A percentile compares a stretch with the other conserved stretches of the same genome.
Conservation (phyloP, 768 basidiomycete genomes). For the Macrolepiota fuliginosa region DNA sequence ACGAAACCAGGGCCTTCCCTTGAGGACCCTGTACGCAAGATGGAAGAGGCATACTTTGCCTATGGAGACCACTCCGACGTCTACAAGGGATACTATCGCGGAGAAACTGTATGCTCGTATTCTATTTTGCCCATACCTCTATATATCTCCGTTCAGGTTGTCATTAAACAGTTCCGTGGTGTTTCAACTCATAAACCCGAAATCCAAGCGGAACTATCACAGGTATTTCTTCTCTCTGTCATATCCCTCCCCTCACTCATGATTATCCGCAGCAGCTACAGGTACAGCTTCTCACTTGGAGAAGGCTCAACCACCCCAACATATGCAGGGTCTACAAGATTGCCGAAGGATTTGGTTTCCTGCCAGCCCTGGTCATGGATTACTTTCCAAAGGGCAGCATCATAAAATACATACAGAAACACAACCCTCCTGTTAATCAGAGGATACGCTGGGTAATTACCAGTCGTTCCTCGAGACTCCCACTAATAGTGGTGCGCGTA, state of each 20-base stretch:
- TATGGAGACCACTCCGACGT: no score
- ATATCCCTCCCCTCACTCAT: neutral
- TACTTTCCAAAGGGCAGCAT: conserved; percentile 23
- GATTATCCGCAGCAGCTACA: conserved; percentile 9
- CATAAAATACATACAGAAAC: conserved; percentile 16
- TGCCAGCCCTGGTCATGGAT: conserved; percentile 24
- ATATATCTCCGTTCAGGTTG: no score
- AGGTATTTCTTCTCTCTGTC: conserved; percentile 4
- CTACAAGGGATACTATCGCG: no score
- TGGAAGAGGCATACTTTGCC: no score
- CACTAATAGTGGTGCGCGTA: neutral
- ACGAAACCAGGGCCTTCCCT: no score
- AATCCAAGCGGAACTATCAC: conserved; percentile 9
- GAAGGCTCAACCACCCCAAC: conserved; percentile 19
- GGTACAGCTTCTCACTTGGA: conserved; percentile 11
- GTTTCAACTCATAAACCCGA: conserved; percentile 15
- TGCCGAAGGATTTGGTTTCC: conserved; percentile 11
- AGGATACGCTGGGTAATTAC: conserved; percentile 7
- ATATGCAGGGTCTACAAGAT: conserved; percentile 20
- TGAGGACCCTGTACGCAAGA: no score
- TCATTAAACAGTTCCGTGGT: conserved; percentile 19
- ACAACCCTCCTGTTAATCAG: neutral
- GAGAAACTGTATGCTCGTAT: no score
- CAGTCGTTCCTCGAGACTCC: neutral
- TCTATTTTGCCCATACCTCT: no score